Evolutionary conservation across 2,329 filamentous ascomycete species (phyloP), one percentile per base, ranked within the genome.

Genomic region (Apiospora rasikravindrae): DNA sequence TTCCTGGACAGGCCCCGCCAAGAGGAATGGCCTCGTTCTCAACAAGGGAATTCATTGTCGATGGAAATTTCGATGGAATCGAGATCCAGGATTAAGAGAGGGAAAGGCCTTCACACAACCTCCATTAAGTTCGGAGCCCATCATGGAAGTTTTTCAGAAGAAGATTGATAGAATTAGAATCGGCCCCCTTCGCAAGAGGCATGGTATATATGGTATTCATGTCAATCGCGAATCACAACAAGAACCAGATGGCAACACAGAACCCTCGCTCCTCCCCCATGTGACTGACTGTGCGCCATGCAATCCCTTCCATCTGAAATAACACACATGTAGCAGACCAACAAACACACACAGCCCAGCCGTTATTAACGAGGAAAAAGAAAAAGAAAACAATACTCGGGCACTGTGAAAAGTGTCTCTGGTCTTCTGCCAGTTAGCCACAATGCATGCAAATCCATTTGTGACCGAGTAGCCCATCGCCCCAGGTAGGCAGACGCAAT

Each of bases 121-220:
- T 1, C 53, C 29, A 61, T 22, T 16, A 22, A 33, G 29, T 37
- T 37, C 19, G 37, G 7, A 29, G 53, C 19, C 37, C 29, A 37
- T n/a, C 29, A 61, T 37, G 19, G 22, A 37, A 26, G 33, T 6
- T 57, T 37, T 16, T 57, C 4, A 61, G 8, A 37, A 37, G 29
- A 61, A 61, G 53, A 61, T 11, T 61, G 53, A 22, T 61, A 37
- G 29, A 61, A 61, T 37, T 61, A 37, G 53, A 37, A 37, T 22
- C 29, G 29, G 51, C 29, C 7, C 53, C 53, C 26, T 33, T 61
- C 19, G 29, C 6, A 37, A 37, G 29, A 61, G 29, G 29, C 53
- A 26, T 61, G 53, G 53, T 61, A 61, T 61, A 61, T 61, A 37
- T 61, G 53, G 53, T 61, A 61, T 61, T 61, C 53, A 37, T 61